phyloP scores from a whole-genome alignment of 1,284 basidiomycete genomes.

The Spongiforma sp. region DNA sequence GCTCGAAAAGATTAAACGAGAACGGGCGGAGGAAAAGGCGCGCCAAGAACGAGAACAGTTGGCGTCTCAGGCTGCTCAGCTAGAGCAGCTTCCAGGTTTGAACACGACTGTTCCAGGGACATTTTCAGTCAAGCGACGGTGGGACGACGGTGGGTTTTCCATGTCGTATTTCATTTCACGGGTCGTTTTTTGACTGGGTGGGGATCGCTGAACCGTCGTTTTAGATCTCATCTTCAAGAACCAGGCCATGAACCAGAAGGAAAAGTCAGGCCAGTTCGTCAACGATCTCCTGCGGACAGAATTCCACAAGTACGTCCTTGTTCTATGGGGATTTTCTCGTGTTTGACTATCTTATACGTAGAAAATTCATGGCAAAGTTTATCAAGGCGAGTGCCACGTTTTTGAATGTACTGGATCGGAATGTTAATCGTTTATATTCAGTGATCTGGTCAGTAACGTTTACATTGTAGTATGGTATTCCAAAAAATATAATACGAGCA shows the following conservation, averaged over 20 bases:
- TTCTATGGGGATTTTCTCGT: accelerated
- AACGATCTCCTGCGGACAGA: slow-evolving; percentile 93
- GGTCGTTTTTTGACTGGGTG: neutral
- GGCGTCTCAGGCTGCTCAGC: slow-evolving; percentile 72
- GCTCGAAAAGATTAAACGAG: slow-evolving; percentile 94
- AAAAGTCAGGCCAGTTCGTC: slow-evolving; percentile 84
- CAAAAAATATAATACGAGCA: too few relatives aligned
- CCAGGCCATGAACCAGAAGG: slow-evolving; percentile 75
- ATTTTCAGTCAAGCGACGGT: slow-evolving; percentile 91
- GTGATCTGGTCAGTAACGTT: too few relatives aligned
- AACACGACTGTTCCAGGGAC: slow-evolving; percentile 81
- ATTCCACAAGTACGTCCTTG: slow-evolving; percentile 78
- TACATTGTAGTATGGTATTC: too few relatives aligned
- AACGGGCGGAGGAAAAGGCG: slow-evolving; percentile 91
- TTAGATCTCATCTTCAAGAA: slow-evolving; percentile 97
- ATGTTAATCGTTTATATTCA: neutral
- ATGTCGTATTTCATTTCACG: neutral
- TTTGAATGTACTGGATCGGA: neutral
- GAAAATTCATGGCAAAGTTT: slow-evolving; percentile 37
- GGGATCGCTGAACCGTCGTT: neutral
- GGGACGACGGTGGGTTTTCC: slow-evolving; percentile 82
- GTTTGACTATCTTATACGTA: slow-evolving; percentile 11
- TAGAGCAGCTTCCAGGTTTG: slow-evolving; percentile 68
- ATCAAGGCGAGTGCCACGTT: slow-evolving; percentile 24
- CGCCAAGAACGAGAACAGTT: slow-evolving; percentile 79